Percentiles rank a stretch among this genome's conserved stretches.
Evolutionary conservation across 805 yeast species (phyloP).

Genomic region (Lipomyces yamadae): DNA sequence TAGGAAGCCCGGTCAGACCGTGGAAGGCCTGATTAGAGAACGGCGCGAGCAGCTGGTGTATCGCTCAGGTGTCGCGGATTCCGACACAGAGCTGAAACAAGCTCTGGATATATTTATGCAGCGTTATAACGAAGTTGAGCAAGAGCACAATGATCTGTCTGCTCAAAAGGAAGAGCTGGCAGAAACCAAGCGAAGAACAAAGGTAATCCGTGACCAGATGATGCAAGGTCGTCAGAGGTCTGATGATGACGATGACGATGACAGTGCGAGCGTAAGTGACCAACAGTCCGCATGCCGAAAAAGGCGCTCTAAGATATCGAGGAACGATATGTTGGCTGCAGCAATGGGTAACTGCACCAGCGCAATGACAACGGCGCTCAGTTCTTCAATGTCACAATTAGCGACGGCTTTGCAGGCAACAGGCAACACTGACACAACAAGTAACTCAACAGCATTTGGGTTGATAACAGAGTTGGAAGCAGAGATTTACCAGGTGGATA

Average conservation of each 20-base stretch:
- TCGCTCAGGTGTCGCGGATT: not conserved
- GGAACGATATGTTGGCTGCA: not conserved
- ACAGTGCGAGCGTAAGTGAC: not conserved
- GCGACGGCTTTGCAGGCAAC: not conserved
- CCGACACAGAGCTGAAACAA: not conserved
- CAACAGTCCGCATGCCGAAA: not conserved
- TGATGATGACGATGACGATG: not conserved
- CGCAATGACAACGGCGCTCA: slow-evolving; percentile 1
- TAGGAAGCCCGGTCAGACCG: slow-evolving; percentile 6
- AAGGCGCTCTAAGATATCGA: not conserved
- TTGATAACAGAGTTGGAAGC: not conserved
- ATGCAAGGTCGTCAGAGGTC: not conserved
- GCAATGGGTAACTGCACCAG: not conserved
- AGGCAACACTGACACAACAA: not conserved
- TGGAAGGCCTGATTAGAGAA: not conserved
- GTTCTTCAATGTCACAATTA: not conserved
- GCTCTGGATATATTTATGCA: slow-evolving; percentile 5
- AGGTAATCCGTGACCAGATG: not conserved
- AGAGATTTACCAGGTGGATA: not conserved
- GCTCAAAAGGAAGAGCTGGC: not conserved
- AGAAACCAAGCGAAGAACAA: not conserved
- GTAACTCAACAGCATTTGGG: not conserved
- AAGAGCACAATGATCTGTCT: not conserved
- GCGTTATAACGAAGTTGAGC: not conserved
- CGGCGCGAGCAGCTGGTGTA: slow-evolving; percentile 5